Evolutionary conservation across 495 filamentous ascomycete genomes (phyloP).

Genomic region (Amorphotheca resinae): DNA sequence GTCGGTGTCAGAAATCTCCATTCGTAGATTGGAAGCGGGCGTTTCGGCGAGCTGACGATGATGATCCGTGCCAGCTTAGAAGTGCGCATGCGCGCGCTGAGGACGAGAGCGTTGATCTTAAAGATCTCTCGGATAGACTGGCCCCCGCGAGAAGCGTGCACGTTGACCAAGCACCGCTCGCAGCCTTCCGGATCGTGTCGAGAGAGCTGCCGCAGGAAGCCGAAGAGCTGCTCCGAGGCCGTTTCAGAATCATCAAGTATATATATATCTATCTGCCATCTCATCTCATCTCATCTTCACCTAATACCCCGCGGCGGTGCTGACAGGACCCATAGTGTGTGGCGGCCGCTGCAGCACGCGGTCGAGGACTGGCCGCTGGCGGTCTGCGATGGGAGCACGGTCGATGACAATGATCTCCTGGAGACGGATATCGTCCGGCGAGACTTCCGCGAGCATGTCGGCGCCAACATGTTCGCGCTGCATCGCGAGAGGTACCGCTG

Average conservation of each 20-base stretch:
- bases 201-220: background rate
- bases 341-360: conserved; percentile 20
- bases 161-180: conserved; percentile 1
- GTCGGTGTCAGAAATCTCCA: background rate
- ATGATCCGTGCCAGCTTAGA: too few species aligned
- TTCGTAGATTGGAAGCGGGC: background rate
- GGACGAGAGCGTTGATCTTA: background rate
- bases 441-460: conserved; percentile 11
- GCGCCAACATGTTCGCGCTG: conserved; percentile 18
- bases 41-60: background rate
- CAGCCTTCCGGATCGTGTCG: background rate
- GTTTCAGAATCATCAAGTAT: conserved; percentile 7
- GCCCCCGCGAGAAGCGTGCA: background rate
- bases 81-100: background rate
- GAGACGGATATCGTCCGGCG: conserved; percentile 19
- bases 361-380: conserved; percentile 25
- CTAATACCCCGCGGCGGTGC: background rate
- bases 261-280: background rate
- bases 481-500: conserved; percentile 17
- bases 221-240: background rate
- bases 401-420: conserved; percentile 19
- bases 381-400: conserved; percentile 23
- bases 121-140: background rate
- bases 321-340: conserved; percentile 17
- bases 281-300: background rate